Base-by-base conservation (phyloP, 768 basidiomycete species). In the Suillus alpinus region DNA sequence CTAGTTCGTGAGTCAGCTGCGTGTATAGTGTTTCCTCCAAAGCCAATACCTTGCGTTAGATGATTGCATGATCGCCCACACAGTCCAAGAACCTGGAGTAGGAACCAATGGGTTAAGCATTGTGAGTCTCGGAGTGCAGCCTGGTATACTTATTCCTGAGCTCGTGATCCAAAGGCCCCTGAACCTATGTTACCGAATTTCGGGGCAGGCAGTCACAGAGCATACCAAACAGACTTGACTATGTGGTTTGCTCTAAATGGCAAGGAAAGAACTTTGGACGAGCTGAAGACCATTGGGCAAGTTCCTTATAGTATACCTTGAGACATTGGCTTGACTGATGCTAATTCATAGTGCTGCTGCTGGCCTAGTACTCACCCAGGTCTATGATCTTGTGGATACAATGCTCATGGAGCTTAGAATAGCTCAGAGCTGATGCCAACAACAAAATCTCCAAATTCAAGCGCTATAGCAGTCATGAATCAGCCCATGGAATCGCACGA, bases 141-240 rank as follows among this genome's bases (percentile, higher is more conserved):
- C 23, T 31, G 4, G 8, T 43, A 9, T n/a, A n/a, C n/a, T n/a
- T 20, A 20, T 39, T 18, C 39, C 26, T 36, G 56, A 60, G 2
- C 59, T 60, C 7, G 59, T 57, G 41, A 63, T 60, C 39, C 49
- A 62, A 70, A 67, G 62, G 80, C 79, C 0, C 81, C 81, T 0
- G 75, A 77, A 56, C 82, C 81, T 0, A 67, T 84, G 55, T 71
- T 83, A 3, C 75, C 81, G 6, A 83, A 82, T 65, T 82, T 77
- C 56, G 82, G 80, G 18, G 71, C 75, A 7, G 81, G 78, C 1
- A 71, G 69, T 43, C 67, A 77, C 40, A 68, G 77, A 6, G 70
- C 70, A 32, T 82, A 83, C 61, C 68, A 78, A 34, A 76, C 77
- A 51, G 83, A 84, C 59, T 50, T 83, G 43, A 76, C 74, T 58